Percentiles rank a stretch among this genome's conserved stretches.
Evolutionary conservation across 805 yeast species (phyloP).

Genomic region (Wickerhamomyces ciferrii): DNA sequence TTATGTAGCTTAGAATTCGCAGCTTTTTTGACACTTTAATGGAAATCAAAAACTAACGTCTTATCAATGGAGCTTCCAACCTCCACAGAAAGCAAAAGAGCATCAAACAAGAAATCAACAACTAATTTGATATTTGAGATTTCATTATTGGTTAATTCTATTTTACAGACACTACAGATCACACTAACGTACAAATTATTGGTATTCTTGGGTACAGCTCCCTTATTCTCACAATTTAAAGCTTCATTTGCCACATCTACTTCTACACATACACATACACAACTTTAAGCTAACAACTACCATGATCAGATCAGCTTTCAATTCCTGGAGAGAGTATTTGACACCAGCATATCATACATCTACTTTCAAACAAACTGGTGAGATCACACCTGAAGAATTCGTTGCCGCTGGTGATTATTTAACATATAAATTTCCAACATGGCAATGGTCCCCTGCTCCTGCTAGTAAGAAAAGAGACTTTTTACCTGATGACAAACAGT

Average conservation of each 20-base stretch:
- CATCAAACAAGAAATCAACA: too few species aligned
- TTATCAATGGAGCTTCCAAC: not conserved
- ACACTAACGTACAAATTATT: too few species aligned
- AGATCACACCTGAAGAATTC: slow-evolving; percentile 94
- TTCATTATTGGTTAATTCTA: too few species aligned
- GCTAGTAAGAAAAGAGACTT: slow-evolving; percentile 54
- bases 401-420: slow-evolving; percentile 92
- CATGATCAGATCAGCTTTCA: slow-evolving; percentile 71
- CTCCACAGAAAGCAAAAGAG: not conserved
- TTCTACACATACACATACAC: not conserved
- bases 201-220: too few species aligned
- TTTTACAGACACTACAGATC: too few species aligned
- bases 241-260: not conserved
- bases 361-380: slow-evolving; percentile 81
- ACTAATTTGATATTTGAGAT: too few species aligned
- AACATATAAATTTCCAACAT: slow-evolving; percentile 89
- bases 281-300: not conserved
- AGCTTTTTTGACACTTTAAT: not conserved
- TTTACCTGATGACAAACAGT: slow-evolving; percentile 84
- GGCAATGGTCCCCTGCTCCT: slow-evolving; percentile 82
- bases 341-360: slow-evolving; percentile 90
- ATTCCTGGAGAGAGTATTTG: slow-evolving; percentile 84
- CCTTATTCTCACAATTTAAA: not conserved
- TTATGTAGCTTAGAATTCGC: not conserved
- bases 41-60: not conserved